phyloP scores from a whole-genome alignment of 768 basidiomycete genomes.

The Myochromella boudieri region DNA sequence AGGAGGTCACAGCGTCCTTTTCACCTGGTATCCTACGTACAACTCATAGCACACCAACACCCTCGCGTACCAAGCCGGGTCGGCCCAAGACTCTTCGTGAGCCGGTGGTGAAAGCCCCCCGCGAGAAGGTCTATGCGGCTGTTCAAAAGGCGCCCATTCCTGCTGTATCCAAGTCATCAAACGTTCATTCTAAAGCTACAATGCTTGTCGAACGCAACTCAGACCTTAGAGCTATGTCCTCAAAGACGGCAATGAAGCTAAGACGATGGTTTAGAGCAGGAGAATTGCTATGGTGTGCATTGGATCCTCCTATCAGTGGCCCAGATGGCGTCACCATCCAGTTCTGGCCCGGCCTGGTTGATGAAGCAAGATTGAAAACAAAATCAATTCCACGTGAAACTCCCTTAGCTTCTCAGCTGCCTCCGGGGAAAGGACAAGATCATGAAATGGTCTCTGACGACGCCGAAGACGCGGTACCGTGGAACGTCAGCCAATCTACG shows the following conservation, averaged over 20 bases:
- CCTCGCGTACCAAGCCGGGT: constrained; percentile 19
- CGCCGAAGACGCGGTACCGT: constrained; percentile 33
- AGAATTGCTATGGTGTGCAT: constrained; percentile 71
- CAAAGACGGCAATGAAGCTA: constrained; percentile 41
- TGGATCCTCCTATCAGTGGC: constrained; percentile 50
- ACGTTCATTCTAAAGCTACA: constrained; percentile 36
- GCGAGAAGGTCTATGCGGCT: constrained; percentile 37
- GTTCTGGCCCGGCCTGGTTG: constrained; percentile 76
- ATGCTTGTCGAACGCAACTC: constrained; percentile 62
- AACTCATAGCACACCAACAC: constrained; percentile 25
- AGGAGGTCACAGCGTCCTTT: constrained; percentile 64
- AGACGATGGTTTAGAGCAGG: constrained; percentile 65
- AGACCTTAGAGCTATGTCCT: constrained; percentile 61
- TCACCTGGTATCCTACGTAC: constrained; percentile 32
- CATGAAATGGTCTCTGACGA: constrained; percentile 24
- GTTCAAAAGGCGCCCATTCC: constrained; percentile 35
- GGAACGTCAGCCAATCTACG: constrained; percentile 60
- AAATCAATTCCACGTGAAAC: constrained; percentile 32
- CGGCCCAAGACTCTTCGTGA: constrained; percentile 23
- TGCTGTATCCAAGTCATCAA: constrained; percentile 29
- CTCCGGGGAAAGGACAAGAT: constrained; percentile 11
- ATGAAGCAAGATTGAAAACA: constrained; percentile 52
- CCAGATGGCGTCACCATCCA: constrained; percentile 45
- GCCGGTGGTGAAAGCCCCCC: constrained; percentile 23
- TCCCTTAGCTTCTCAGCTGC: constrained; percentile 2